Evolutionary conservation across 306 rosid species (phyloP).

Genomic region (Mimosa bimucronata): DNA sequence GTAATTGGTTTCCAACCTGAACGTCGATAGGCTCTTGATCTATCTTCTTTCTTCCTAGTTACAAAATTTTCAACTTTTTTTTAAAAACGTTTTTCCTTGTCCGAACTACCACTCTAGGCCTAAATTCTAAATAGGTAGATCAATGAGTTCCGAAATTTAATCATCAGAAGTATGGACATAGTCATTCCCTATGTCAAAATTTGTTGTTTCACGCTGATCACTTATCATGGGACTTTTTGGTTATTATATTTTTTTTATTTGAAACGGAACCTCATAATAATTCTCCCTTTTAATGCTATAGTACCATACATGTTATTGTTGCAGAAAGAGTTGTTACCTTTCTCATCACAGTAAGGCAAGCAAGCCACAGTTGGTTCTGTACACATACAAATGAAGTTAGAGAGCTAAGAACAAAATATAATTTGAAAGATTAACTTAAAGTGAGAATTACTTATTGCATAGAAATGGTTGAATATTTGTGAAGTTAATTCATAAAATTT

Average conservation of each 20-base stretch:
- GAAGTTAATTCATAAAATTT: neutral
- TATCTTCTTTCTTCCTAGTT: neutral
- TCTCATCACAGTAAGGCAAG: constrained; percentile 39
- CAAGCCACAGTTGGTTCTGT: neutral
- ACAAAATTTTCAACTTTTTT: neutral
- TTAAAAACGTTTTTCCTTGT: neutral
- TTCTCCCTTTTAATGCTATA: too few relatives aligned
- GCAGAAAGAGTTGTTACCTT: constrained; percentile 34
- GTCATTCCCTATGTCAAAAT: too few relatives aligned
- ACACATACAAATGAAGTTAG: neutral
- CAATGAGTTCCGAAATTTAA: too few relatives aligned
- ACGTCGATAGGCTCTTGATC: neutral
- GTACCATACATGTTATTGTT: neutral
- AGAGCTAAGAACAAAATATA: neutral
- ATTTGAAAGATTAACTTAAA: neutral
- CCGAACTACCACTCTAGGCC: too few relatives aligned
- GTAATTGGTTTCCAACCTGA: neutral
- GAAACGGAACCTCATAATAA: too few relatives aligned
- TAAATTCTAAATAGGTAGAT: too few relatives aligned
- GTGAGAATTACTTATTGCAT: neutral
- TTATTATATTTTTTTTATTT: too few relatives aligned
- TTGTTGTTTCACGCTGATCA: too few relatives aligned
- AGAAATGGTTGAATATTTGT: neutral
- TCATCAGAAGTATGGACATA: too few relatives aligned
- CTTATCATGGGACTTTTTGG: too few relatives aligned